A percentile compares a stretch with the other conserved stretches of the same genome.
Conservation (phyloP, 352 stramenopile species). For the Globisporangium nunn region DNA sequence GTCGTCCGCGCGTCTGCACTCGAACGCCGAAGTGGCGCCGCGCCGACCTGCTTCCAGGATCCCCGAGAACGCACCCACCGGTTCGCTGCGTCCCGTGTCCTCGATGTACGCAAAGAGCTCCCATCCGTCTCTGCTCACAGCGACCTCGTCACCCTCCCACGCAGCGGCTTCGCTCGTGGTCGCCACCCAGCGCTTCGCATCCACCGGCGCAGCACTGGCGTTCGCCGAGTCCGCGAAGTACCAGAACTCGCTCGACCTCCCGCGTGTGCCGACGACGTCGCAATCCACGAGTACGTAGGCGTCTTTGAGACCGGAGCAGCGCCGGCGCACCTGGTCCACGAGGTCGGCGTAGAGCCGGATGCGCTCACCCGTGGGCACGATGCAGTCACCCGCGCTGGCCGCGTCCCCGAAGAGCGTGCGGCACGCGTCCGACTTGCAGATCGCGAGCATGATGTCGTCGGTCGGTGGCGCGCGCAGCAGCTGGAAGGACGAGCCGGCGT, state of each 20-base stretch:
- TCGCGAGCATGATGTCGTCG: conserved; percentile 5
- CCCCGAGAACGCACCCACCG: not conserved
- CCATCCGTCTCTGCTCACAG: not conserved
- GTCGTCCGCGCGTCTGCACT: conserved; percentile 11
- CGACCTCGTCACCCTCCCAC: conserved; percentile 11
- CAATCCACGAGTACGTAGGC: conserved; percentile 13
- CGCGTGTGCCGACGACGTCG: not conserved
- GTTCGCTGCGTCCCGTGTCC: conserved; percentile 1
- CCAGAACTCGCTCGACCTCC: conserved; percentile 10
- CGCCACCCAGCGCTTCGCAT: not conserved
- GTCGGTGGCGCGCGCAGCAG: conserved; percentile 3
- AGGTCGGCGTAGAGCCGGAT: conserved; percentile 11
- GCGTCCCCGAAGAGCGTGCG: conserved; percentile 1
- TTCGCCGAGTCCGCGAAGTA: conserved; percentile 9
- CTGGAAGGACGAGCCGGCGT: conserved; percentile 3
- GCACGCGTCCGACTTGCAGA: conserved; percentile 9
- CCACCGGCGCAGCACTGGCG: not conserved
- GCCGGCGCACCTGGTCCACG: conserved; percentile 2
- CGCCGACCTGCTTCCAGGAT: conserved; percentile 6
- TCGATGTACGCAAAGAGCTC: conserved; percentile 12
- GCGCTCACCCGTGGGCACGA: not conserved
- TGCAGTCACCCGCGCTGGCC: conserved; percentile 3
- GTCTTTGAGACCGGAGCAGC: conserved; percentile 7
- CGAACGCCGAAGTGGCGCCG: conserved; percentile 5
- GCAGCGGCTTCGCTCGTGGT: not conserved